These are phyloP conservation scores for Phytophthora multivora DNA, from an alignment of 352 stramenopile genomes.

Conservation along the genomic window DNA sequence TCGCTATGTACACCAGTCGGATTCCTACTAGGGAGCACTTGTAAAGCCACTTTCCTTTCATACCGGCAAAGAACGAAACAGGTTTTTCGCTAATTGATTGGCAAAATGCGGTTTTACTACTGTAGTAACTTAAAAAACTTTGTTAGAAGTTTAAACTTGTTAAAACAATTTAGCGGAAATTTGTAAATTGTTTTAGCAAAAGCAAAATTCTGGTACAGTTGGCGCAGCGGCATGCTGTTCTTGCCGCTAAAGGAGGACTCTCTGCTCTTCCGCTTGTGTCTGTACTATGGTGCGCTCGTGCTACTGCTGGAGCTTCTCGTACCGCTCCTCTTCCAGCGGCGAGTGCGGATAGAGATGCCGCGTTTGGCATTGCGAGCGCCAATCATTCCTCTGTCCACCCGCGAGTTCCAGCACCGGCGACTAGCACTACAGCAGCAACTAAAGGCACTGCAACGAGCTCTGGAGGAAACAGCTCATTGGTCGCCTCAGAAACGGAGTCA, in stretches of 20 bases:
- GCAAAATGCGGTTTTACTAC: too few relatives aligned
- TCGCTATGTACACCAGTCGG: background rate
- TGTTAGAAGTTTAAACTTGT: too few relatives aligned
- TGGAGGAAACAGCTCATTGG: conserved; percentile 26
- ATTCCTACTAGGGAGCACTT: too few relatives aligned
- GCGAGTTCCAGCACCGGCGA: conserved; percentile 50
- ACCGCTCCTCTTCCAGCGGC: conserved; percentile 58
- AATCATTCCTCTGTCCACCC: conserved; percentile 34
- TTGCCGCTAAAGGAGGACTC: conserved; percentile 60
- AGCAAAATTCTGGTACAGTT: background rate
- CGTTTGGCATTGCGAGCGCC: conserved; percentile 23
- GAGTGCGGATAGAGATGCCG: conserved; percentile 54
- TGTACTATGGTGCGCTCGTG: conserved; percentile 60
- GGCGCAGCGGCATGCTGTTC: conserved; percentile 40
- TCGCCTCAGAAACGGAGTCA: conserved; percentile 24
- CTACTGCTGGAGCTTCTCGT: conserved; percentile 56
- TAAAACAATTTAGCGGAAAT: background rate
- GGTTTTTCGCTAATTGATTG: too few relatives aligned
- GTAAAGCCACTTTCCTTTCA: too few relatives aligned
- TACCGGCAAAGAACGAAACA: too few relatives aligned
- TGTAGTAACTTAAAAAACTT: too few relatives aligned
- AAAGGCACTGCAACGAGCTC: conserved; percentile 37
- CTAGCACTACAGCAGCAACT: conserved; percentile 44
- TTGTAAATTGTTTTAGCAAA: too few relatives aligned
- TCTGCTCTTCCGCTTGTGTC: conserved; percentile 53